These are phyloP conservation scores for Termitomyces sp. DNA, from an alignment of 768 basidiomycete genomes.

Conservation along the genomic window DNA sequence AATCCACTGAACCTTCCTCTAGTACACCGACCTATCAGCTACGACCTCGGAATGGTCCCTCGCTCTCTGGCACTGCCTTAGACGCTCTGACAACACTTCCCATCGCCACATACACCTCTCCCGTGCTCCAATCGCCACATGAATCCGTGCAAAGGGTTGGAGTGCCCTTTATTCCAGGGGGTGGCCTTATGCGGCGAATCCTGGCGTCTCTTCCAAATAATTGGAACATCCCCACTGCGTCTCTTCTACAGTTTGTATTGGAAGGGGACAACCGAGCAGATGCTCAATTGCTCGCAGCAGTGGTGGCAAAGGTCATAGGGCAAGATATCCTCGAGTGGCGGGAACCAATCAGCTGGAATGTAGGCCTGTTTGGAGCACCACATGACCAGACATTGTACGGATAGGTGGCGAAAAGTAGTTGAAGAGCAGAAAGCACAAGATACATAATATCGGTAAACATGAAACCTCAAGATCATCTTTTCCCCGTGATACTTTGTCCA, in stretches of 20 bases:
- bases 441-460: conserved; percentile 9
- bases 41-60: conserved; percentile 34
- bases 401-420: conserved; percentile 20
- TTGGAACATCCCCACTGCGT: conserved; percentile 49
- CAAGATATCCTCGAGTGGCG: conserved; percentile 42
- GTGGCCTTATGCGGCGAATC: conserved; percentile 65
- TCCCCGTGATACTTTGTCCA: conserved; percentile 46
- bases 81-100: conserved; percentile 38
- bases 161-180: conserved; percentile 74
- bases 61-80: conserved; percentile 39
- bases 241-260: conserved; percentile 68
- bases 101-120: conserved; percentile 50
- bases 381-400: conserved; percentile 73
- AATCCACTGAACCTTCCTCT: background rate
- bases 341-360: conserved; percentile 63
- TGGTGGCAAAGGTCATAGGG: conserved; percentile 42
- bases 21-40: conserved; percentile 68
- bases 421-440: conserved; percentile 6
- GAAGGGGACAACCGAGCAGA: conserved; percentile 81
- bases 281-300: conserved; percentile 55
- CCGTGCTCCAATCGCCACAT: conserved; percentile 30
- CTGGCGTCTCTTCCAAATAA: conserved; percentile 47
- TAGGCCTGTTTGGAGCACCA: conserved; percentile 65
- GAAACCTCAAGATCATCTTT: conserved; percentile 32
- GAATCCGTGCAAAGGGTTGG: conserved; percentile 17